These are phyloP conservation scores for Aspergillus jensenii DNA, from an alignment of 2,329 filamentous ascomycete species.

Conservation along the genomic window DNA sequence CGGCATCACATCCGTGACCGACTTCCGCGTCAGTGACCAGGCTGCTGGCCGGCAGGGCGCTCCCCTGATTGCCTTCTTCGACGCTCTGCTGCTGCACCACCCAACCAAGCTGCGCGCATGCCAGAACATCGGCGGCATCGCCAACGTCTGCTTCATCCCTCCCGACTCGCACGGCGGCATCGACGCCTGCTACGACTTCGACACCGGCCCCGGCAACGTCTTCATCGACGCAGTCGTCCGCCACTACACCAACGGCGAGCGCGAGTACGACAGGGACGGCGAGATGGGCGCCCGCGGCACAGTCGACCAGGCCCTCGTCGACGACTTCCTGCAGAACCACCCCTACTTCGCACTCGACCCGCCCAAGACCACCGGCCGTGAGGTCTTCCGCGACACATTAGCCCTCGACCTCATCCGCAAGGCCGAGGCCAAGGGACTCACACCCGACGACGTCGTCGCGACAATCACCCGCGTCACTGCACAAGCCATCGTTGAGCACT, in stretches of 20 bases:
- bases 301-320: slow-evolving; percentile 49
- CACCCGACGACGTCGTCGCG: neutral
- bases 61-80: slow-evolving; percentile 59
- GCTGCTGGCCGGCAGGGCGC: slow-evolving; percentile 57
- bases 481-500: slow-evolving; percentile 56
- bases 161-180: slow-evolving; percentile 42
- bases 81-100: slow-evolving; percentile 57
- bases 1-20: slow-evolving; percentile 59
- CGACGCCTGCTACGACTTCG: slow-evolving; percentile 50
- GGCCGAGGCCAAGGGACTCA: neutral
- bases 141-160: slow-evolving; percentile 62
- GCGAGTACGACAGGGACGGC: slow-evolving; percentile 55
- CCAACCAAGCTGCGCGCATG: slow-evolving; percentile 58
- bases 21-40: slow-evolving; percentile 59
- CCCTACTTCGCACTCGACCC: slow-evolving; percentile 52
- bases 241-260: slow-evolving; percentile 52
- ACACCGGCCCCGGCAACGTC: slow-evolving; percentile 57
- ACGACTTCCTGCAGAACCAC: slow-evolving; percentile 50
- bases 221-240: slow-evolving; percentile 59
- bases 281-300: slow-evolving; percentile 51
- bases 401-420: slow-evolving; percentile 1
- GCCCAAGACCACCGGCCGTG: slow-evolving; percentile 60
- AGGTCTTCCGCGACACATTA: slow-evolving; percentile 48
- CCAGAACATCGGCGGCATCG: slow-evolving; percentile 63
- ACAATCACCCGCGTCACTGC: slow-evolving; percentile 55